Evolutionary conservation across 257 asterid species (phyloP).

Genomic region (Capsicum chinense): DNA sequence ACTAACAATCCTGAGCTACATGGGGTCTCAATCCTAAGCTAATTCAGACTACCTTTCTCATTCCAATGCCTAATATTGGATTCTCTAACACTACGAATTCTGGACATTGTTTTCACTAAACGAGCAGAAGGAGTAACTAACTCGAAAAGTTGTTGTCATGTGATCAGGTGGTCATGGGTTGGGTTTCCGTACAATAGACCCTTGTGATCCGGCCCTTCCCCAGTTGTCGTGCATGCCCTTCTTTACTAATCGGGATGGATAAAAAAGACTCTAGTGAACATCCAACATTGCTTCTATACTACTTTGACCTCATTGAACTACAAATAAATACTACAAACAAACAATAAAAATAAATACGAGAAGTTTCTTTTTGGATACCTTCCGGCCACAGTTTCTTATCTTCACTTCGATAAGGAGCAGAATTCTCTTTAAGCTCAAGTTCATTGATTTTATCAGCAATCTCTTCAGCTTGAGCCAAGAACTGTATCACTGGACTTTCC

Average conservation of each 20-base stretch:
- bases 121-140: too few relatives aligned
- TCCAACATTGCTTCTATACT: background rate
- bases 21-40: too few relatives aligned
- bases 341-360: background rate
- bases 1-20: background rate
- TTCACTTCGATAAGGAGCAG: constrained; percentile 65
- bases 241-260: too few relatives aligned
- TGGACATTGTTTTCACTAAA: too few relatives aligned
- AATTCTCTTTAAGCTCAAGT: constrained; percentile 65
- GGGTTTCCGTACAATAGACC: too few relatives aligned
- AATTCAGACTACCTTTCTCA: background rate
- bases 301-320: background rate
- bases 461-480: constrained; percentile 73
- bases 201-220: too few relatives aligned
- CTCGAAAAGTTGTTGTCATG: too few relatives aligned
- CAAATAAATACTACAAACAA: too few relatives aligned
- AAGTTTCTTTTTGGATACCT: constrained; percentile 44
- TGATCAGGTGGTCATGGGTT: too few relatives aligned
- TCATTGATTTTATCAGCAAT: constrained; percentile 80
- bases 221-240: too few relatives aligned
- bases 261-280: background rate
- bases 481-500: constrained; percentile 74
- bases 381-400: constrained; percentile 69
- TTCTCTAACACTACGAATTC: background rate
- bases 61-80: background rate